Percentiles rank a stretch among this genome's conserved stretches.
These are phyloP conservation scores for Candida suzukii DNA, from an alignment of 805 yeast genomes.

Conservation along the genomic window DNA sequence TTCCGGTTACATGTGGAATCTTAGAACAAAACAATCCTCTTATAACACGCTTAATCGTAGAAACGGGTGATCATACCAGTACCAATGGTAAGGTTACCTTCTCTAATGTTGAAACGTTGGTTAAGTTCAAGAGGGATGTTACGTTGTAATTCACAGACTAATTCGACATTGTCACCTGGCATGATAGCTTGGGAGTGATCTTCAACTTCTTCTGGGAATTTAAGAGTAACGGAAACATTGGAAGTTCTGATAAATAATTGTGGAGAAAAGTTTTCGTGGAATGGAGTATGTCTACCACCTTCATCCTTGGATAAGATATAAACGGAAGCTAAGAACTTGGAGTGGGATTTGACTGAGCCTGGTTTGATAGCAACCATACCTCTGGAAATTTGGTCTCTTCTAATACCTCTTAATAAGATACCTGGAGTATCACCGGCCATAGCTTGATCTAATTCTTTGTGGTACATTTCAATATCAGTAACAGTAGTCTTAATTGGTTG, in stretches of 20 bases:
- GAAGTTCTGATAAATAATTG: conserved; percentile 96
- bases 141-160: conserved; percentile 82
- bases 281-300: conserved; percentile 99
- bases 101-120: conserved; percentile 98
- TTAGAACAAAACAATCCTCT: background rate
- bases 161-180: conserved; percentile 98
- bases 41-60: background rate
- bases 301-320: conserved; percentile 93
- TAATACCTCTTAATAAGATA: conserved; percentile 92
- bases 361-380: conserved; percentile 98
- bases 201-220: conserved; percentile 74
- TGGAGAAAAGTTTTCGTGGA: conserved; percentile 96
- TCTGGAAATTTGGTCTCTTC: conserved; percentile 93
- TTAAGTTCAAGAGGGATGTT: conserved; percentile 94
- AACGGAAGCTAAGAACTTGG: conserved; percentile 87
- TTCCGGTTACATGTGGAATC: background rate
- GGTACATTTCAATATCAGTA: conserved; percentile 99
- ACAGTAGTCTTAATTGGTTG: conserved; percentile 88
- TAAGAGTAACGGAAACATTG: conserved; percentile 84
- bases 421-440: conserved; percentile 99
- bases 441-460: conserved; percentile 95
- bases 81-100: conserved; percentile 99
- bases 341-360: conserved; percentile 86
- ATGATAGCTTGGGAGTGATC: conserved; percentile 87
- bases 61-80: conserved; percentile 91